Evolutionary conservation across 805 yeast species (phyloP).

Genomic region (Vanderwaltozyma tropicalis): DNA sequence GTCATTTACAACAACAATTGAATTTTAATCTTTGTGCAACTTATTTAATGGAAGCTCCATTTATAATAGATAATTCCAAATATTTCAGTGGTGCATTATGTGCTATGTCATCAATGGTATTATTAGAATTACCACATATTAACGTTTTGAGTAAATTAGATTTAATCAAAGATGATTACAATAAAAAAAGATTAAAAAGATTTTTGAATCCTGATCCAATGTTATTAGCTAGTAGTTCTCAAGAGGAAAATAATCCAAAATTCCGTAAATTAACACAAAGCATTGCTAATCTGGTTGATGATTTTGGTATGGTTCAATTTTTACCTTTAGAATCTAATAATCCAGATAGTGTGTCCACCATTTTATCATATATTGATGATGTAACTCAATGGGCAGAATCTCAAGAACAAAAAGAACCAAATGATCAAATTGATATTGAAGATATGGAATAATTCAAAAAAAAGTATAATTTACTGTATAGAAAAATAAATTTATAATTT

Average conservation of each 20-base stretch:
- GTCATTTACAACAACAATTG: constrained; percentile 67
- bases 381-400: constrained; percentile 95
- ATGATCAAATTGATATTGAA: constrained; percentile 59
- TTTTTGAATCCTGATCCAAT: constrained; percentile 89
- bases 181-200: constrained; percentile 66
- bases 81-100: constrained; percentile 90
- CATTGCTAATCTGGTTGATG: constrained; percentile 87
- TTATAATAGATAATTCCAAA: constrained; percentile 80
- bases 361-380: constrained; percentile 87
- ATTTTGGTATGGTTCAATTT: constrained; percentile 97
- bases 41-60: constrained; percentile 86
- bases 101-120: constrained; percentile 98
- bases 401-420: constrained; percentile 95
- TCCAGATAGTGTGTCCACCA: constrained; percentile 67
- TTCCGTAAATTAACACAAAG: constrained; percentile 65
- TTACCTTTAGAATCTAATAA: constrained; percentile 76
- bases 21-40: constrained; percentile 89
- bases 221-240: constrained; percentile 44
- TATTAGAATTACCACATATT: constrained; percentile 89
- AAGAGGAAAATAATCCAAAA: constrained; percentile 37
- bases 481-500: neutral
- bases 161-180: constrained; percentile 67
- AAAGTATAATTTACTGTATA: no score
- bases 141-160: constrained; percentile 84
- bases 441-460: constrained; percentile 24